Evolutionary conservation across 805 yeast species (phyloP).

Genomic region (Wickerhamomyces silvicola): DNA sequence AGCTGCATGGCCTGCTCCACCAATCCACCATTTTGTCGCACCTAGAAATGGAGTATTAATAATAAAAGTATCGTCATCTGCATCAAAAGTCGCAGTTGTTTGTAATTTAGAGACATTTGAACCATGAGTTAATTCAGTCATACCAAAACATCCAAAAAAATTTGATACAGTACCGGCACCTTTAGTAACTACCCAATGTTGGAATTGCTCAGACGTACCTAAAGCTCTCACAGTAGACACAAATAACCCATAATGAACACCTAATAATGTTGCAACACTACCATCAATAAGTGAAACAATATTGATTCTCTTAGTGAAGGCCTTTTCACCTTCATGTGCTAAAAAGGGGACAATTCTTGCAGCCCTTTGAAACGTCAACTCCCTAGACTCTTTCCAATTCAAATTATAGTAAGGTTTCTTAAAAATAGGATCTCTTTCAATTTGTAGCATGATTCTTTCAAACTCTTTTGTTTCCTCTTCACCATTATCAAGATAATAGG

Average conservation of each 20-base stretch:
- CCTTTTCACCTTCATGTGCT: constrained; percentile 13
- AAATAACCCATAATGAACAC: constrained; percentile 80
- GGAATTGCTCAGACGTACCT: constrained; percentile 73
- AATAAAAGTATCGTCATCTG: constrained; percentile 55
- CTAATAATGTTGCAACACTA: constrained; percentile 65
- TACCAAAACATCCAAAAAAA: constrained; percentile 79
- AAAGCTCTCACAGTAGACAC: constrained; percentile 70
- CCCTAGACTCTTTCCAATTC: constrained; percentile 46
- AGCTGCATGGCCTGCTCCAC: constrained; percentile 95
- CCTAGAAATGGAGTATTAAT: constrained; percentile 85
- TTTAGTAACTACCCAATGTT: constrained; percentile 72
- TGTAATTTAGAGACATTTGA: constrained; percentile 91
- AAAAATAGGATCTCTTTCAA: constrained; percentile 59
- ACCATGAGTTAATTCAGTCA: constrained; percentile 93
- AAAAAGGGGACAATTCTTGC: constrained; percentile 45
- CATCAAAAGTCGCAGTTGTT: constrained; percentile 82
- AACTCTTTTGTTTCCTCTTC: constrained; percentile 37
- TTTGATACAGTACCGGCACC: constrained; percentile 30
- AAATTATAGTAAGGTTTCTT: constrained; percentile 45
- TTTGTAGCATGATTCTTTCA: constrained; percentile 41
- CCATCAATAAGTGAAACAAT: constrained; percentile 63
- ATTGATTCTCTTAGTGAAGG: constrained; percentile 47
- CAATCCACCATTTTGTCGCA: constrained; percentile 98
- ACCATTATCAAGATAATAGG: constrained; percentile 43
- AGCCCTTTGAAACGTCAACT: constrained; percentile 48